Percentiles rank a stretch among this genome's conserved stretches.
phyloP scores from a whole-genome alignment of 2,329 filamentous ascomycete species.

The Fonsecaea pedrosoi region DNA sequence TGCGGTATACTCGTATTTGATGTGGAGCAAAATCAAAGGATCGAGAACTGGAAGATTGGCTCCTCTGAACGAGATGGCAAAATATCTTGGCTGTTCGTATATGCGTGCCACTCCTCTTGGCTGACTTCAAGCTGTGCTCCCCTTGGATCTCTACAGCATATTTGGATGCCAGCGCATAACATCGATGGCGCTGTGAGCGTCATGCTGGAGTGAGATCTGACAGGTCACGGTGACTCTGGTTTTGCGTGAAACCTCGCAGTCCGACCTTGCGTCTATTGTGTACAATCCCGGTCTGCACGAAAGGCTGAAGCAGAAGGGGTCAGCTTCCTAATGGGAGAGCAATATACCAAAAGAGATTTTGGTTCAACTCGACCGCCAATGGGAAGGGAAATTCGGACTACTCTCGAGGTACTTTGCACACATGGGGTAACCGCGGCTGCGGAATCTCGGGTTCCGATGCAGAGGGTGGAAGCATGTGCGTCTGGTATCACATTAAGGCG shows the following conservation, averaged over 20 bases:
- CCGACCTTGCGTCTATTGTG: background rate
- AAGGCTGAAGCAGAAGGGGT: slow-evolving; percentile 6
- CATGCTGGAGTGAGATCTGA: background rate
- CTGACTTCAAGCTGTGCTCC: background rate
- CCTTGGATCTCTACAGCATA: background rate
- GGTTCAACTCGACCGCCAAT: background rate
- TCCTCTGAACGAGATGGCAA: background rate
- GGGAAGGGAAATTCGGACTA: background rate
- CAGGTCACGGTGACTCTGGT: background rate
- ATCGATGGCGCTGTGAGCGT: background rate
- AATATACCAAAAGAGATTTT: background rate
- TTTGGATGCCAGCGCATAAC: background rate
- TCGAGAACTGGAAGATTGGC: background rate
- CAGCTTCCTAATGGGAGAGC: background rate
- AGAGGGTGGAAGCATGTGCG: background rate
- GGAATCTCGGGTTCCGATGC: slow-evolving; percentile 7
- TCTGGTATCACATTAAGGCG: background rate
- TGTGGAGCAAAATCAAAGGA: background rate
- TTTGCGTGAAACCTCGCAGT: background rate
- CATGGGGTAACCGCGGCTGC: slow-evolving; percentile 12
- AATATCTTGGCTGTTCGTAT: background rate
- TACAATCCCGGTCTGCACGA: background rate
- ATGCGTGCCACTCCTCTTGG: background rate
- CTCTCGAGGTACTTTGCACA: background rate
- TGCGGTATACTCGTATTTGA: background rate